Base-by-base conservation (phyloP, 495 filamentous ascomycete genomes). In the Daldinia decipiens region DNA sequence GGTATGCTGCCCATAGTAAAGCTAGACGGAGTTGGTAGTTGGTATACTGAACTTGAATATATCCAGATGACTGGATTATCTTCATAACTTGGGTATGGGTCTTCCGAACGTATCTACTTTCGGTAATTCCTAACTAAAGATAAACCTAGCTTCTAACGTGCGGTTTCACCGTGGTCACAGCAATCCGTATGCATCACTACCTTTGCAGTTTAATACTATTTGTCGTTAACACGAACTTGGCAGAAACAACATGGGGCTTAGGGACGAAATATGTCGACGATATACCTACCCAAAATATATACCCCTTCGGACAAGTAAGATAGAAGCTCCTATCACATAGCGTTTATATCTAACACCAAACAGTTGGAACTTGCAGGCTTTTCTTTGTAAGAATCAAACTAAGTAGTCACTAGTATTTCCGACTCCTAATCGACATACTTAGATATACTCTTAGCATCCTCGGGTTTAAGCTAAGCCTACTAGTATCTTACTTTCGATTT, bases 391-490 rank as follows among this genome's bases (percentile, higher is more conserved):
- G 68, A 26, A 0, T 58, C 52, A 7, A 45, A 62, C 57, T 55
- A 50, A 58, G 68, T n/a, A 13, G 12, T 56, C 31, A 12, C 15
- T 55, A 2, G 5, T 17, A 21, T 55, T 19, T 32, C 4, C 27
- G 29, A 34, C 2, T 0, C 15, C 53, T 55, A 55, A 55, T 50
- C 24, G 36, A 15, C 9, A 40, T 13, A 40, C 15, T 21, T 51
- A 82, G 79, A 40, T 84, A 84, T 55, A 79, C 82, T 55, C 61
- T 74, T 6, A 78, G 79, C 39, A 79, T 87, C 17, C 77, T 87
- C 27, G 82, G 82, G 4, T 88, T 87, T 76, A 88, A 88, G 61
- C 72, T 85, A 17, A 81, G 82, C 38, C 71, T 87, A 13, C 72
- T 87, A 13, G 62, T 80, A 17, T 84, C 82, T 4, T 87, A 87